Evolutionary conservation across 2,329 filamentous ascomycete species (phyloP).

Genomic region (Kalmusia sp.): DNA sequence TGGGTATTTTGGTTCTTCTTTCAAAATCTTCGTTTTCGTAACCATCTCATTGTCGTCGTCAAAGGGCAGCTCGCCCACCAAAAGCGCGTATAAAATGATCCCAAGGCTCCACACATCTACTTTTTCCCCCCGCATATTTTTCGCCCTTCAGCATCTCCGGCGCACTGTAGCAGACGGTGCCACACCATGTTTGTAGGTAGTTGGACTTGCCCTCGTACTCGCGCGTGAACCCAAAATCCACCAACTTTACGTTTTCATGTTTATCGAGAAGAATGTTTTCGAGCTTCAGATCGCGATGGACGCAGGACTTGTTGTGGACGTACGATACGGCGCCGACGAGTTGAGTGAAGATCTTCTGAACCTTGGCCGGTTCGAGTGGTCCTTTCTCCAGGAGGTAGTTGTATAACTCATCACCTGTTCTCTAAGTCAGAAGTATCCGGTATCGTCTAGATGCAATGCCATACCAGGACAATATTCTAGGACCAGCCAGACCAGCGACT

Average conservation of each 20-base stretch:
- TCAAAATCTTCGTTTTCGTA: constrained; percentile 84
- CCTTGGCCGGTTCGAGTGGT: constrained; percentile 81
- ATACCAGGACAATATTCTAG: constrained; percentile 93
- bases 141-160: constrained; percentile 99
- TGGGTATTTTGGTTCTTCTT: constrained; percentile 84
- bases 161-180: constrained; percentile 96
- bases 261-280: constrained; percentile 97
- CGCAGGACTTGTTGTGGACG: constrained; percentile 92
- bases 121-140: constrained; percentile 96
- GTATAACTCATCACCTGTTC: constrained; percentile 89
- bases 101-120: constrained; percentile 95
- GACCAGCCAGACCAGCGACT: constrained; percentile 92
- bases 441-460: neutral
- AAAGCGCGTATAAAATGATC: constrained; percentile 81
- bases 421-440: constrained; percentile 12
- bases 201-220: constrained; percentile 96
- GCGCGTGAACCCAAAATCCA: constrained; percentile 96
- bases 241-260: constrained; percentile 94
- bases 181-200: constrained; percentile 96
- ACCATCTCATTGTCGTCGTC: constrained; percentile 93
- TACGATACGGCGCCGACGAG: constrained; percentile 94
- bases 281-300: constrained; percentile 94
- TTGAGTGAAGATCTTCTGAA: constrained; percentile 95
- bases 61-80: constrained; percentile 88
- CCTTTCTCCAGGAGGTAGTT: constrained; percentile 92